Base-by-base conservation (phyloP, 352 stramenopile species). In the Phytophthora rubi region DNA sequence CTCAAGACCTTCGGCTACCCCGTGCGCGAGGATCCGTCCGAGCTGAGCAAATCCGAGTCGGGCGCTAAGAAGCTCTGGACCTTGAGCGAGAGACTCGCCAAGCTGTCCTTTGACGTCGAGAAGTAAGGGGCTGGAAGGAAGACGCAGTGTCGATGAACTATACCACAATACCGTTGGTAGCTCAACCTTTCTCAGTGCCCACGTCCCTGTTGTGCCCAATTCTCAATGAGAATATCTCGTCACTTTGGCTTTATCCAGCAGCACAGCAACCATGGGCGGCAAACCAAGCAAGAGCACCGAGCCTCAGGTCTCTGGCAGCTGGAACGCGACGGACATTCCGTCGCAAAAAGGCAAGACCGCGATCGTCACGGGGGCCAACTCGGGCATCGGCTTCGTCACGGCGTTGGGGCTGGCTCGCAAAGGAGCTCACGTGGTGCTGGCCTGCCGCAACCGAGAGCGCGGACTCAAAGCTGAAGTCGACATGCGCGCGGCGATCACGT, bases 41-140 rank as follows among this genome's bases (percentile, higher is more conserved):
- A 80, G 33, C 49, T 69, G 32, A 77, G 68, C 53, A 61, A 76
- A 30, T 85, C 77, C 8, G 26, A 59, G 33, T 51, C 66, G 10
- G 61, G 45, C 10, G 79, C 73, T 4, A 52, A 23, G 16, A 79
- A 80, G 44, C 59, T 86, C 28, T 86, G 73, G 79, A 69, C 70
- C 2, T 47, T 77, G 12, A 86, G 76, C 44, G 79, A 86, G 37
- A 56, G 58, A 52, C 64, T 83, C 23, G 54, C 70, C 0, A 59
- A 71, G 4, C 33, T 79, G 42, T 63, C 58, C 1, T 74, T 79
- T 35, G 26, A 66, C n/a, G 30, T 73, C 39, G 59, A 54, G 18
- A 73, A 68, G 39, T 71, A 67, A 49, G 39, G 39, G 6, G 15
- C 12, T 28, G 44, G n/a, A 13, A 39, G 10, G 8, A 21, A 21